These are phyloP conservation scores for Aspergillus sp. DNA, from an alignment of 2,329 filamentous ascomycete genomes.

Conservation along the genomic window DNA sequence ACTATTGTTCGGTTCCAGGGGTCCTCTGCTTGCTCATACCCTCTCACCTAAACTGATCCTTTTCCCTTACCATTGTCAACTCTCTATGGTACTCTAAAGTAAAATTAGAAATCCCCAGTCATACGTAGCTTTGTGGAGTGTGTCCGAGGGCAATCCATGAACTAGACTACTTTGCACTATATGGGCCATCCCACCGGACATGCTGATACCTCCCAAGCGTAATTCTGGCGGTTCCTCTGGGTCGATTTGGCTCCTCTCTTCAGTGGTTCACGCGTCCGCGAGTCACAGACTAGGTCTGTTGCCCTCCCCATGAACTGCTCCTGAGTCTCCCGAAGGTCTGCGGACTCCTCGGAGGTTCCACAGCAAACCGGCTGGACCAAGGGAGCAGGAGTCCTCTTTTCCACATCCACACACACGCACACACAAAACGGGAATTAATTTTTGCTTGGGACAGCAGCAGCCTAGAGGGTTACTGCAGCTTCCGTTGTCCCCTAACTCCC, in stretches of 20 bases:
- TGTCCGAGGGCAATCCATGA: background rate
- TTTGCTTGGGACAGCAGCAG: background rate
- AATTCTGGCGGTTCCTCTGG: background rate
- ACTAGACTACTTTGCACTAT: background rate
- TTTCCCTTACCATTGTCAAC: too few relatives aligned
- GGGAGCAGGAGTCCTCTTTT: background rate
- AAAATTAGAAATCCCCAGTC: background rate
- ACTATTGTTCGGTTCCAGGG: background rate
- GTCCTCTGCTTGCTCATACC: background rate
- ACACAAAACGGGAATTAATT: background rate
- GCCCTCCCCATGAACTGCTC: background rate
- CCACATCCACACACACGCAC: background rate
- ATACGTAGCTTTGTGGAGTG: background rate
- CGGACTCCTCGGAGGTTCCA: constrained; percentile 7
- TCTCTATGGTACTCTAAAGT: too few relatives aligned
- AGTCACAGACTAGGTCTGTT: constrained; percentile 3
- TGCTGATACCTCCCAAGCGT: background rate
- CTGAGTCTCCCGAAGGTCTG: background rate
- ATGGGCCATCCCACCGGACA: background rate
- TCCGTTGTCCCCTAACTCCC: background rate
- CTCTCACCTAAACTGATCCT: background rate
- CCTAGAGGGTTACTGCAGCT: background rate
- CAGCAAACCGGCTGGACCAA: constrained; percentile 7
- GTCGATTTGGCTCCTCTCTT: constrained; percentile 1
- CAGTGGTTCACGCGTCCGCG: background rate